Conservation (phyloP, 2,329 filamentous ascomycete genomes). For the Alternaria panax region DNA sequence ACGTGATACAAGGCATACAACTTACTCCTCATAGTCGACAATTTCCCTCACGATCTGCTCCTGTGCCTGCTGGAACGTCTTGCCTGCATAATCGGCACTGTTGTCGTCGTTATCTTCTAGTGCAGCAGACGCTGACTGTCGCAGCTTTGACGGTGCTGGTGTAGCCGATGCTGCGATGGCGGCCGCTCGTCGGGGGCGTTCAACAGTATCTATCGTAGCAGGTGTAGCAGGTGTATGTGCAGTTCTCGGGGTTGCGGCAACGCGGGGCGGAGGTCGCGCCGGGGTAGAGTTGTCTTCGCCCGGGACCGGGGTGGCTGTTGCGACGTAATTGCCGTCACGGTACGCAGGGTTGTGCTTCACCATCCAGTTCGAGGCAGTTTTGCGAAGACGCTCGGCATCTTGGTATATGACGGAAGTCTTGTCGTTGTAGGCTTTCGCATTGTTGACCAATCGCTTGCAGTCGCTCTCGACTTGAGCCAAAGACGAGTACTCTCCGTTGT, state of each 20-base stretch:
- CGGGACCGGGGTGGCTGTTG: conserved; percentile 76
- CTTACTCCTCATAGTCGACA: conserved; percentile 64
- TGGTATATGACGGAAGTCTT: conserved; percentile 76
- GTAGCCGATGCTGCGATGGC: conserved; percentile 34
- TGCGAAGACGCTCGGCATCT: conserved; percentile 85
- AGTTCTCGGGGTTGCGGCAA: conserved; percentile 35
- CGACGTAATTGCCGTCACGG: conserved; percentile 69
- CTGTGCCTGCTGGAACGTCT: conserved; percentile 83
- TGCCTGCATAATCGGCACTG: conserved; percentile 55
- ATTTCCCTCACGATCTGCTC: conserved; percentile 83
- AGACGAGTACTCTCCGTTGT: conserved; percentile 70
- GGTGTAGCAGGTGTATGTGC: conserved; percentile 17
- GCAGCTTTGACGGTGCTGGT: conserved; percentile 45
- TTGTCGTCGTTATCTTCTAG: conserved; percentile 30
- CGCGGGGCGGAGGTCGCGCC: conserved; percentile 38
- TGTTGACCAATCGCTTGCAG: conserved; percentile 85
- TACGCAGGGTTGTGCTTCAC: conserved; percentile 86
- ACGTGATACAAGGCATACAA: background rate
- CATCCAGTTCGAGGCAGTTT: conserved; percentile 88
- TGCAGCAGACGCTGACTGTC: conserved; percentile 37
- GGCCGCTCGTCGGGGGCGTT: conserved; percentile 46
- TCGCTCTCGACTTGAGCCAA: conserved; percentile 82
- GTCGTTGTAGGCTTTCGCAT: conserved; percentile 84
- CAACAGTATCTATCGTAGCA: conserved; percentile 35
- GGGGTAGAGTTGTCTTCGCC: conserved; percentile 55